Evolutionary conservation across 2,329 filamentous ascomycete species (phyloP).

Genomic region (Emmonsiellopsis sp.): DNA sequence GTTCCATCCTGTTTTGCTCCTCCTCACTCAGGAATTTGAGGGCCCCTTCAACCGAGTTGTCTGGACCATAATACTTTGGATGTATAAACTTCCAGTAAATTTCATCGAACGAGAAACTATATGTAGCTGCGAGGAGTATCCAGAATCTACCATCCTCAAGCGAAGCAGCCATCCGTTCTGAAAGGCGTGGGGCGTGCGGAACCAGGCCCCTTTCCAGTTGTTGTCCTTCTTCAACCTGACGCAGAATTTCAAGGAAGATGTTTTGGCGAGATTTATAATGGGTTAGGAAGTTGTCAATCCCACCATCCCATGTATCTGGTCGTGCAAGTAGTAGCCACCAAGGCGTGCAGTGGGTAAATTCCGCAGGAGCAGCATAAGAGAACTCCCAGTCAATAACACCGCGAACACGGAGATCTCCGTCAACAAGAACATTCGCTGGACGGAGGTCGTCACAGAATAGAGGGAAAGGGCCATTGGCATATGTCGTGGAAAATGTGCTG

Average conservation of each 20-base stretch:
- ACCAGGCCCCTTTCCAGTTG: constrained; percentile 16
- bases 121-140: constrained; percentile 19
- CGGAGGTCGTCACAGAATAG: constrained; percentile 24
- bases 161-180: constrained; percentile 16
- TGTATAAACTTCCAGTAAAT: constrained; percentile 24
- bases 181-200: constrained; percentile 15
- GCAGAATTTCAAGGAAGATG: constrained; percentile 19
- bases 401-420: constrained; percentile 13
- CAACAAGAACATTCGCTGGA: constrained; percentile 20
- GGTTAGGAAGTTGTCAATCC: constrained; percentile 18
- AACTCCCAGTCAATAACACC: constrained; percentile 23
- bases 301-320: constrained; percentile 20
- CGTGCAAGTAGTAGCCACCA: constrained; percentile 21
- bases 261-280: constrained; percentile 17
- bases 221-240: too few species aligned
- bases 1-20: constrained; percentile 16
- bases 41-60: too few species aligned
- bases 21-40: constrained; percentile 16
- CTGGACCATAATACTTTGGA: constrained; percentile 17
- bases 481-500: constrained; percentile 11
- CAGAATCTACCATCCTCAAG: constrained; percentile 22
- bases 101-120: constrained; percentile 21
- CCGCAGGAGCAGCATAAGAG: constrained; percentile 18
- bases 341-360: constrained; percentile 17
- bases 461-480: constrained; percentile 18